Percentiles rank a stretch among this genome's conserved stretches.
phyloP scores from a whole-genome alignment of 2,329 filamentous ascomycete species.

The Aspergillus pseudoviridinutans region DNA sequence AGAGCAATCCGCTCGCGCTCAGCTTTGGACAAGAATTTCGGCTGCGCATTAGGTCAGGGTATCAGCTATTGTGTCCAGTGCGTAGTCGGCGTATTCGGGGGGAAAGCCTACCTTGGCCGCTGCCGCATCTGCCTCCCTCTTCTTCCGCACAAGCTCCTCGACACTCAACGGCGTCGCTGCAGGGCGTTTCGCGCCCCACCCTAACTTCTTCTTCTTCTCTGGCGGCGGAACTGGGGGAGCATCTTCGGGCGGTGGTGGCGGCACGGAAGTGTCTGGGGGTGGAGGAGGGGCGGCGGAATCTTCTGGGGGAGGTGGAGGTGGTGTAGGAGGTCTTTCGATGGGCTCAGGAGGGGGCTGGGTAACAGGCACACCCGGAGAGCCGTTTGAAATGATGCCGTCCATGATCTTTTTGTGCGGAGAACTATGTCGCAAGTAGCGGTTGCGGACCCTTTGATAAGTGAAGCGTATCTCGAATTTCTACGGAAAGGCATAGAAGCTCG shows the following conservation, averaged over 20 bases:
- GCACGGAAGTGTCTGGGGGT: conserved; percentile 33
- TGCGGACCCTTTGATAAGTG: neutral
- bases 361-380: conserved; percentile 17
- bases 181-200: conserved; percentile 47
- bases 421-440: neutral
- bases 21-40: conserved; percentile 80
- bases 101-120: conserved; percentile 62
- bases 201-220: conserved; percentile 52
- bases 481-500: conserved; percentile 14
- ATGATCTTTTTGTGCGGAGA: conserved; percentile 21
- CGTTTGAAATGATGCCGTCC: conserved; percentile 32
- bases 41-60: conserved; percentile 42
- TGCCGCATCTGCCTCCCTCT: conserved; percentile 79
- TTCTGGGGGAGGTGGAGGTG: conserved; percentile 38
- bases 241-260: conserved; percentile 43
- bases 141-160: conserved; percentile 79
- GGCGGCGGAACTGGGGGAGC: conserved; percentile 41
- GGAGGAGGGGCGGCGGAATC: conserved; percentile 40
- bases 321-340: conserved; percentile 35
- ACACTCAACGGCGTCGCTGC: conserved; percentile 63
- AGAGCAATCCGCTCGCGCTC: conserved; percentile 75
- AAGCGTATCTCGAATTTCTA: conserved; percentile 26
- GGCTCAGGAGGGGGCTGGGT: conserved; percentile 36
- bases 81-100: neutral
- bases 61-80: conserved; percentile 1